Base-by-base conservation (phyloP, 768 basidiomycete genomes). In the Termitomyces titanicus region DNA sequence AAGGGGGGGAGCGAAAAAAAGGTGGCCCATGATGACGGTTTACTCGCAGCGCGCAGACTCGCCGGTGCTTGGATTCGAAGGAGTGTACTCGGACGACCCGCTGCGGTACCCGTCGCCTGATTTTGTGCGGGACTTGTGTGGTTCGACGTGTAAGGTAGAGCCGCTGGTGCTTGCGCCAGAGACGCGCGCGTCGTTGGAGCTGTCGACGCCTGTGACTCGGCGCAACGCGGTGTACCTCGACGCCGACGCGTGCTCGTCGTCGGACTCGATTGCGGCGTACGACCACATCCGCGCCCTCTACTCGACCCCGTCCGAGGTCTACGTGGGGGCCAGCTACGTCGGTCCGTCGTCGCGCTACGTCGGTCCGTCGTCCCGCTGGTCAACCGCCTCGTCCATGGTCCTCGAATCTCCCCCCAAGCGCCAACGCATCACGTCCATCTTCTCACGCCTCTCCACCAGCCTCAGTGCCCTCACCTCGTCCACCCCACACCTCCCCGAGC, bases 221-320 rank as follows among this genome's bases (percentile, higher is more conserved):
- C 63, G 72, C 6, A 68, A 72, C 48, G 73, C 73, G 18, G 68
- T 74, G 45, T 74, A 74, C 49, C 64, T 74, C 47, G 67, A 73
- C 52, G 69, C 69, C 9, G 67, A 70, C 57, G 65, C 69, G 47
- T n/a, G n/a, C n/a, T n/a, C n/a, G n/a, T n/a, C n/a, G n/a, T n/a
- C n/a, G n/a, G n/a, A n/a, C n/a, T n/a, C n/a, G n/a, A n/a, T 71
- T 46, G 60, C 72, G 13, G 39, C 9, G 7, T 17, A 46, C 33
- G 38, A 47, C 27, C 51, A 55, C 45, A 37, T 59, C 15, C n/a
- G n/a, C n/a, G n/a, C n/a, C n/a, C n/a, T n/a, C n/a, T n/a, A n/a
- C 15, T 31, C 20, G 34, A 48, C 34, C 20, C 42, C 42, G n/a
- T 61, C 61, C 0, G 50, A 57, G 6, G 46, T 61, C n/a, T 59